Base-by-base conservation (phyloP, 345 rosid species). In the Laguncularia racemosa region DNA sequence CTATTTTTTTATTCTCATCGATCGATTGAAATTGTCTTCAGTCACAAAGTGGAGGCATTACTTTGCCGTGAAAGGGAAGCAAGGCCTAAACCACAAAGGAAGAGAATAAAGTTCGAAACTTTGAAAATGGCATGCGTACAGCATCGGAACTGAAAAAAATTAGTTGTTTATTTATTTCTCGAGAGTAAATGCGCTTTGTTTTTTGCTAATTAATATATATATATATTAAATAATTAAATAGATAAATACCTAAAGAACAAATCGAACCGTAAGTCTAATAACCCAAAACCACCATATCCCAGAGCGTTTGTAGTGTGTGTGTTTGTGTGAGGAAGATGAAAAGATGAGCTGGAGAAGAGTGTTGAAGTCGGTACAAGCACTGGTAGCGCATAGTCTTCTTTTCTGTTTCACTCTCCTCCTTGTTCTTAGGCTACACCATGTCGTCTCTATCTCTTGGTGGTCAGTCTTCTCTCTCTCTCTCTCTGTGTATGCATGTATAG, bases 341-440 rank as follows among this genome's bases (percentile, higher is more conserved):
- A 81, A 21, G 76, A 86, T 86, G 95, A 79, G 77, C 74, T 80
- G 95, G 89, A 68, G 89, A 59, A 84, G 98, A 78, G 86, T 84
- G 61, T 78, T 89, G 71, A 86, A 84, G 84, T 89, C 96, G 46
- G 78, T 68, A 20, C 98, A 84, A 88, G 85, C 97, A 50, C 71
- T 86, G 72, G 82, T 74, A 6, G 95, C 98, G 53, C 93, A 92
- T 54, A 23, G 55, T 78, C 87, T 84, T 16, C 91, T 92, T 59
- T 76, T 84, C 53, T 58, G 56, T 59, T 86, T 89, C 81, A 84
- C 96, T 51, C 73, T 89, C 13, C 64, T 83, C 63, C 89, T 92
- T 54, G 79, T 86, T 33, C 77, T 89, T 58, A 92, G 89, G 79
- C 88, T 92, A 67, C 73, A 81, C 59, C 80, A 68, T 59, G 16